These are phyloP conservation scores for Penicillium argentinense DNA, from an alignment of 495 filamentous ascomycete species.

Conservation along the genomic window DNA sequence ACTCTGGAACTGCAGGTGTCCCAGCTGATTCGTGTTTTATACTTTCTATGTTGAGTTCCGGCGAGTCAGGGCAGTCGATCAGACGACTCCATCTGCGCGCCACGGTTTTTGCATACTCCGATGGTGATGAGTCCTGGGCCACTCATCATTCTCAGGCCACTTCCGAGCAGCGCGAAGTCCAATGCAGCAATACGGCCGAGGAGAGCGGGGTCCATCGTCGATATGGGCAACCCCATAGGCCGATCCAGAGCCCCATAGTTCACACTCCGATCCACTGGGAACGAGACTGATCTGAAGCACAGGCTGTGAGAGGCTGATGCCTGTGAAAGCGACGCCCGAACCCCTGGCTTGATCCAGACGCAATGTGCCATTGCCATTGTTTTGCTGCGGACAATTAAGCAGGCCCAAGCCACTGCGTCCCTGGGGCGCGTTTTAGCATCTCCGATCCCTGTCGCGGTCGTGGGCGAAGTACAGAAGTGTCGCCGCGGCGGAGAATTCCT, in stretches of 20 bases:
- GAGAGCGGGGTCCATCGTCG: conserved; percentile 5
- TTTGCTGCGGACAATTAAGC: too few species aligned
- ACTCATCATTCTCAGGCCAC: conserved; percentile 2
- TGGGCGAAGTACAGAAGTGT: too few species aligned
- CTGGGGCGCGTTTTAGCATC: too few species aligned
- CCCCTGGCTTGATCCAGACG: conserved; percentile 5
- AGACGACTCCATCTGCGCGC: neutral
- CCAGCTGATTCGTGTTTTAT: conserved; percentile 4
- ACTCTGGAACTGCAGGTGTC: conserved; percentile 1
- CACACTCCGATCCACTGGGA: conserved; percentile 20
- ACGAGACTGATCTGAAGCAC: conserved; percentile 14
- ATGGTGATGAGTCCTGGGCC: conserved; percentile 12
- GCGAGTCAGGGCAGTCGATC: conserved; percentile 8
- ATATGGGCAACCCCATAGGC: conserved; percentile 18
- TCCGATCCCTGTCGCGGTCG: too few species aligned
- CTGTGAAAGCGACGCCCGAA: conserved; percentile 2
- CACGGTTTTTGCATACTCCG: conserved; percentile 1
- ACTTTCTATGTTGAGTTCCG: conserved; percentile 2
- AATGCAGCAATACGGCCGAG: conserved; percentile 29
- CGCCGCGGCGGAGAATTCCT: too few species aligned
- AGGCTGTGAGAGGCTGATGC: conserved; percentile 11
- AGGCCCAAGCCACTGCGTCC: too few species aligned
- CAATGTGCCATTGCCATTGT: neutral
- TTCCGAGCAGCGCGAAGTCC: conserved; percentile 9
- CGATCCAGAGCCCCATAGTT: conserved; percentile 31